Evolutionary conservation across 2,329 filamentous ascomycete genomes (phyloP), one percentile per base, ranked within the genome.

Genomic region (Cytospora mali): DNA sequence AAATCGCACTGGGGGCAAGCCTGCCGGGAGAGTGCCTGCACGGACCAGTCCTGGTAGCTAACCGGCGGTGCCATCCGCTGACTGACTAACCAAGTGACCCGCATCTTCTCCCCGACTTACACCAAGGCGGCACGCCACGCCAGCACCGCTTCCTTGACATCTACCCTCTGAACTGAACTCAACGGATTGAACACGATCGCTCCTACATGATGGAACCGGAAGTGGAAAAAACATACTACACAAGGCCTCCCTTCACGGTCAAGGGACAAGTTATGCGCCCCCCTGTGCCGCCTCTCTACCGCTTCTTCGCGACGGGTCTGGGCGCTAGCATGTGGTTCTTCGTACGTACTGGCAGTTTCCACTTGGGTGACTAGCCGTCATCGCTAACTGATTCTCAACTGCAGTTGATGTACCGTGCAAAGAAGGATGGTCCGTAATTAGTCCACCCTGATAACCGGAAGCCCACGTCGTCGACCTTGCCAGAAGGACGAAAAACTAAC

Each of bases 251-350:
- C n/a, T n/a, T n/a, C n/a, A n/a, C n/a, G n/a, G n/a, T 63, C 46
- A 62, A 55, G 58, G 69, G 69, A 63, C 70, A 49, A 69, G 58
- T 58, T 58, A n/a, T 67, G 46, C 64, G 66, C 70, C 80, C 82
- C 67, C 81, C 82, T 68, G 82, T 83, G 66, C 79, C 80, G 46
- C 76, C 77, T 56, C 74, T 97, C 68, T 97, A 98, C 82, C 87
- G 92, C 75, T 90, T 94, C 77, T 85, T 88, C 63, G 94, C 91
- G 53, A 97, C 92, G 51, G 91, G 89, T 66, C 83, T 99, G 67
- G 91, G 93, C 70, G 95, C 95, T 61, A 91, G 90, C 80, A 99
- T 98, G 95, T 99, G 95, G 95, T 98, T 99, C 80, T 99, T 95
- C 77, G 93, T 98, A 86, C 74, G 90, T 81, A 64, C 54, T 63